phyloP scores from a whole-genome alignment of 371 early-diverging fungal species.

The Phascolomyces articulosus region DNA sequence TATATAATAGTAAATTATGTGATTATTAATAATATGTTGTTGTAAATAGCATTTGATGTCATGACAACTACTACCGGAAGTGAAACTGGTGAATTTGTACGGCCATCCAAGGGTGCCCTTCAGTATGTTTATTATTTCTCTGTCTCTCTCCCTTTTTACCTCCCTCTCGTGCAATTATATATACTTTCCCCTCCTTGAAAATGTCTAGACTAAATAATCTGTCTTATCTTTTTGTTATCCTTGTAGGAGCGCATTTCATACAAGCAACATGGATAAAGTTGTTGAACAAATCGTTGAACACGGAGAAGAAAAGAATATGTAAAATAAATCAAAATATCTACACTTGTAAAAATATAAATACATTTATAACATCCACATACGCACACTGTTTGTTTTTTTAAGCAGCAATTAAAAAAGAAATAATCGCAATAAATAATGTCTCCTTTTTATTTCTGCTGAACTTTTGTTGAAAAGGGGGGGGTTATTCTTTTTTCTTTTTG shows the following conservation, averaged over 20 bases:
- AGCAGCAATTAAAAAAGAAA: too few relatives aligned
- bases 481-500: too few relatives aligned
- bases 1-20: not conserved
- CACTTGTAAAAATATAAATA: not conserved
- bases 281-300: slow-evolving; percentile 24
- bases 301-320: slow-evolving; percentile 27
- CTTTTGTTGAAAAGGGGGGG: too few relatives aligned
- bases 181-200: not conserved
- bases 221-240: not conserved
- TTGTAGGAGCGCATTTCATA: slow-evolving; percentile 29
- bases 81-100: slow-evolving; percentile 22
- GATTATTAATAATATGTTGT: too few relatives aligned
- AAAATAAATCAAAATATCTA: slow-evolving; percentile 8
- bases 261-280: slow-evolving; percentile 21
- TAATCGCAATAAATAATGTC: too few relatives aligned
- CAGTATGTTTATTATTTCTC: slow-evolving; percentile 16
- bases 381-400: too few relatives aligned
- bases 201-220: not conserved
- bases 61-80: slow-evolving; percentile 18
- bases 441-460: too few relatives aligned
- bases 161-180: not conserved
- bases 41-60: slow-evolving; percentile 30
- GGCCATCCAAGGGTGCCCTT: slow-evolving; percentile 29
- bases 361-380: too few relatives aligned
- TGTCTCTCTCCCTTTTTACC: not conserved